phyloP scores from a whole-genome alignment of 179 eudicot species.

The Vitellaria paradoxa region DNA sequence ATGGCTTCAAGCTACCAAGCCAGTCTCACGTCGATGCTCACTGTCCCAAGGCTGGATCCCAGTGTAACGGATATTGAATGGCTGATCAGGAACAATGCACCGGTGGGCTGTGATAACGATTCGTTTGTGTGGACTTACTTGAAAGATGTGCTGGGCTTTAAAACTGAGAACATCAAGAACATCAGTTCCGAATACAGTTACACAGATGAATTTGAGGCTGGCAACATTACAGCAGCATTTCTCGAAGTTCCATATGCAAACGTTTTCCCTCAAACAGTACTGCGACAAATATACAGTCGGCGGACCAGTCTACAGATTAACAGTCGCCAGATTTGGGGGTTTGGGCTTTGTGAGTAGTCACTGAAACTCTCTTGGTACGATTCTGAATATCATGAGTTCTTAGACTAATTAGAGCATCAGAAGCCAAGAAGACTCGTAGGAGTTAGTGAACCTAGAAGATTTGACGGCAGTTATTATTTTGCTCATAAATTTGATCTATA shows the following conservation, averaged over 20 bases:
- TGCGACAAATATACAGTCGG: constrained; percentile 29
- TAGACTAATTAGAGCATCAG: too few species aligned
- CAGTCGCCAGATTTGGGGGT: constrained; percentile 38
- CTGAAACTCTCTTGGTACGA: neutral
- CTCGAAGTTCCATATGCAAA: constrained; percentile 46
- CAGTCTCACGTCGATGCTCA: constrained; percentile 47
- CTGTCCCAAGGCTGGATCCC: constrained; percentile 31
- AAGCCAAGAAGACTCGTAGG: too few species aligned
- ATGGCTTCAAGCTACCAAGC: constrained; percentile 43
- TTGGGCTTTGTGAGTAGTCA: constrained; percentile 46
- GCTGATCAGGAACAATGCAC: constrained; percentile 29
- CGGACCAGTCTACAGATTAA: constrained; percentile 27
- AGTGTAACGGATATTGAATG: constrained; percentile 26
- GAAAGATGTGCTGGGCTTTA: constrained; percentile 16
- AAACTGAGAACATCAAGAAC: constrained; percentile 17
- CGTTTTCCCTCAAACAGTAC: constrained; percentile 26
- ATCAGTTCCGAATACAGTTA: constrained; percentile 21
- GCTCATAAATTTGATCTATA: too few species aligned
- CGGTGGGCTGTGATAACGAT: constrained; percentile 41
- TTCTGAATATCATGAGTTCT: neutral
- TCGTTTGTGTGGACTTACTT: constrained; percentile 37
- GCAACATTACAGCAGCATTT: constrained; percentile 42
- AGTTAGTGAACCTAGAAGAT: too few species aligned
- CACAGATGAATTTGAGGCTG: constrained; percentile 22
- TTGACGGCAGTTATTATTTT: too few species aligned